phyloP scores from a whole-genome alignment of 805 yeast genomes.

The Lipomyces mesembrius region DNA sequence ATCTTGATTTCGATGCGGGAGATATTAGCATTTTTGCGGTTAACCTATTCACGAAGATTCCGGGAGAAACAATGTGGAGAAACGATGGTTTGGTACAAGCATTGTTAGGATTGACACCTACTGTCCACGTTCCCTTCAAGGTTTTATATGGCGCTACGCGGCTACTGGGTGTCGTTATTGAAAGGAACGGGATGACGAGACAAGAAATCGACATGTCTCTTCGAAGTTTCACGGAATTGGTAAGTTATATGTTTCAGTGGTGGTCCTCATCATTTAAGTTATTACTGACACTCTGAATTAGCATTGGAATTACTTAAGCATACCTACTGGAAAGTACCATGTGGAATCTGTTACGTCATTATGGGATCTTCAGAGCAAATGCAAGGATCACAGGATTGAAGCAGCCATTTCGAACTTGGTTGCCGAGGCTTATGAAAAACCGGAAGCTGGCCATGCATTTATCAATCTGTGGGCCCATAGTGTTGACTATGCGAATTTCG shows the following conservation, averaged over 20 bases:
- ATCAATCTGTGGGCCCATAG: slow-evolving; percentile 78
- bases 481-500: slow-evolving; percentile 52
- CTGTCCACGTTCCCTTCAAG: slow-evolving; percentile 26
- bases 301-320: slow-evolving; percentile 60
- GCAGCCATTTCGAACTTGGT: slow-evolving; percentile 70
- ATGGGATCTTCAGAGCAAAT: slow-evolving; percentile 61
- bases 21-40: slow-evolving; percentile 30
- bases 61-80: slow-evolving; percentile 48
- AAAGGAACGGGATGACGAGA: slow-evolving; percentile 30
- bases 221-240: slow-evolving; percentile 33
- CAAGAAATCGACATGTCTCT: slow-evolving; percentile 33
- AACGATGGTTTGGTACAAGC: slow-evolving; percentile 46
- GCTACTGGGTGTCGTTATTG: slow-evolving; percentile 33
- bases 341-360: slow-evolving; percentile 71
- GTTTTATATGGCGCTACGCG: slow-evolving; percentile 36
- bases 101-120: slow-evolving; percentile 37
- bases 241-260: neutral
- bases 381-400: slow-evolving; percentile 62
- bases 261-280: slow-evolving; percentile 8
- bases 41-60: slow-evolving; percentile 53
- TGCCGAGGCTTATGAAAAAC: slow-evolving; percentile 46
- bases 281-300: slow-evolving; percentile 39
- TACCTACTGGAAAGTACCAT: slow-evolving; percentile 60
- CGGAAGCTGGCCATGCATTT: slow-evolving; percentile 58
- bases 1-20: slow-evolving; percentile 25